A percentile compares a stretch with the other conserved stretches of the same genome.
Evolutionary conservation across 2,329 filamentous ascomycete genomes (phyloP).

Genomic region (Bipolaris zeicola): DNA sequence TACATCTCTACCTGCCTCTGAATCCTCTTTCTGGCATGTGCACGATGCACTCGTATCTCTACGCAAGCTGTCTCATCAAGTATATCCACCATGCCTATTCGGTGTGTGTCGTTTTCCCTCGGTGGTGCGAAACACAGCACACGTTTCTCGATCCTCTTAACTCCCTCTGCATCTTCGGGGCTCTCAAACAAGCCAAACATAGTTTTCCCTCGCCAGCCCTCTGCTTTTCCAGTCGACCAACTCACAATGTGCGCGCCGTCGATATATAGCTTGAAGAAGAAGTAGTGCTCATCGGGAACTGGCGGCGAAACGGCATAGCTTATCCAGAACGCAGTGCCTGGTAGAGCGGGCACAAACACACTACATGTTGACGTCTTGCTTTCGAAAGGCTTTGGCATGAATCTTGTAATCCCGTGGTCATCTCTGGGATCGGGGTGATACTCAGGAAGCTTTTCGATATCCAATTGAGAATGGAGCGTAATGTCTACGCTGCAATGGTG

Average conservation of each 20-base stretch:
- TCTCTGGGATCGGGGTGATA: slow-evolving; percentile 33
- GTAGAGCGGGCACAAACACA: slow-evolving; percentile 45
- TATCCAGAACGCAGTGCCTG: slow-evolving; percentile 53
- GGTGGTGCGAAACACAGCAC: slow-evolving; percentile 47
- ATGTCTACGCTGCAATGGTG: slow-evolving; percentile 48
- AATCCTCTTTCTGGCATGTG: slow-evolving; percentile 49
- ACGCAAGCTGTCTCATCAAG: slow-evolving; percentile 41
- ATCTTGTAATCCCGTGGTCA: slow-evolving; percentile 12
- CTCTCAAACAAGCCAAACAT: slow-evolving; percentile 53
- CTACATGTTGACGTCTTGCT: slow-evolving; percentile 38
- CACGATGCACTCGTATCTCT: slow-evolving; percentile 52
- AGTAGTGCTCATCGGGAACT: slow-evolving; percentile 40
- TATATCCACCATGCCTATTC: slow-evolving; percentile 17
- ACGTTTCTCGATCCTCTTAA: slow-evolving; percentile 48
- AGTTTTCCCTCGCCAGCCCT: slow-evolving; percentile 52
- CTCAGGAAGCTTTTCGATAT: slow-evolving; percentile 48
- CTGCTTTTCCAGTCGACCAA: slow-evolving; percentile 52
- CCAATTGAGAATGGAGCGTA: slow-evolving; percentile 51
- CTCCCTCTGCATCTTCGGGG: slow-evolving; percentile 34
- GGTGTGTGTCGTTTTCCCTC: neutral
- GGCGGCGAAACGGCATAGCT: slow-evolving; percentile 44
- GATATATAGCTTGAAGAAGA: slow-evolving; percentile 56
- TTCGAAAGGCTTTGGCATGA: slow-evolving; percentile 22
- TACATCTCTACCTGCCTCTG: slow-evolving; percentile 36
- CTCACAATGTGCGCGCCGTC: slow-evolving; percentile 48